A percentile compares a stretch with the other conserved stretches of the same genome.
Conservation (phyloP, 75 land plant genomes). For the Cunninghamia lanceolata region DNA sequence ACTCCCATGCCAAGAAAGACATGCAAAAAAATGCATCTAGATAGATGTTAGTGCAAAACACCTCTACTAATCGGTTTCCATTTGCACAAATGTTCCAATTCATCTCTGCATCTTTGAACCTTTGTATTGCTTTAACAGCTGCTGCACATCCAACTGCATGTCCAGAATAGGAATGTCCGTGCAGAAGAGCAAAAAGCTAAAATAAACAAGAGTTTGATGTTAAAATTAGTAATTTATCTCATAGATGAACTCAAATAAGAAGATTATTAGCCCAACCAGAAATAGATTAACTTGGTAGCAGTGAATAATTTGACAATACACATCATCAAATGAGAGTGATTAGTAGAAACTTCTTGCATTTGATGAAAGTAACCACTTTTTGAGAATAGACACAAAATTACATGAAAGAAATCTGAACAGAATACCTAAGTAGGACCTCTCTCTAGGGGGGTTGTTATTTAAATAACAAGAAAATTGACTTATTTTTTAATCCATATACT, state of each 20-base stretch:
- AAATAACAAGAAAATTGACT: no score
- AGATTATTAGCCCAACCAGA: not conserved
- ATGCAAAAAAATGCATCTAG: constrained; percentile 9
- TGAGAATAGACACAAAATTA: not conserved
- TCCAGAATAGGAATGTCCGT: constrained; percentile 95
- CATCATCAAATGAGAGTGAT: not conserved
- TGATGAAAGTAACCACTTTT: not conserved
- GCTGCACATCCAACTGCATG: constrained; percentile 93
- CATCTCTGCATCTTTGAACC: constrained; percentile 76
- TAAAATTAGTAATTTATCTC: not conserved
- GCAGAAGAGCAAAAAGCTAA: constrained; percentile 88
- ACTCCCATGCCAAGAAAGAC: not conserved
- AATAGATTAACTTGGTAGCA: not conserved
- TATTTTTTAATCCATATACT: not conserved
- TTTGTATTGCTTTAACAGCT: constrained; percentile 71
- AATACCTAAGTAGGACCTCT: not conserved
- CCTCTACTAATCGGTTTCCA: constrained; percentile 55
- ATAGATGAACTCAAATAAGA: not conserved
- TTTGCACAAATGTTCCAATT: constrained; percentile 57
- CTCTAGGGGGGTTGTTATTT: not conserved
- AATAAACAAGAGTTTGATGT: constrained; percentile 7
- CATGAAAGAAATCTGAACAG: not conserved
- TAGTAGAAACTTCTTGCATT: not conserved
- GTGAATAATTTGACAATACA: not conserved
- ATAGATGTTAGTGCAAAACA: constrained; percentile 12